Base-by-base conservation (phyloP, 257 asterid genomes). In the Pogostemon cablin region DNA sequence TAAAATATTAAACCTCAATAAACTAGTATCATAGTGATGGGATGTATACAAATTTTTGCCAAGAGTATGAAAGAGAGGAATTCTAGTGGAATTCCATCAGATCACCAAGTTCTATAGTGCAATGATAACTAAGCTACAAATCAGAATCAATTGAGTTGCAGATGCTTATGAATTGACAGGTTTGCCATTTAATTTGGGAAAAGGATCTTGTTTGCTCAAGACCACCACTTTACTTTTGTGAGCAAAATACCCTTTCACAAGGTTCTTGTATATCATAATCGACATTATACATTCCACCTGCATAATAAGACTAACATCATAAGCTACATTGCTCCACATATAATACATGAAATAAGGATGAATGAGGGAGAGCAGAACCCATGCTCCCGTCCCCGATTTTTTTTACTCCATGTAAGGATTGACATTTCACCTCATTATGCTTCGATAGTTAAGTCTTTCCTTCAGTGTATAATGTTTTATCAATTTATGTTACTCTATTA, bases 231-330 rank as follows among this genome's bases (percentile, higher is more conserved):
- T 93, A 71, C 96, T 93, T 82, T 93, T 91, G 86, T 93, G 98
- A 60, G 98, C 99, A 71, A 91, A 93, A 80, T 93, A 93, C 35
- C 99, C 98, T 85, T 91, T 93, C 65, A 93, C 77, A 17, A 91
- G 91, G 83, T 88, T 91, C 88, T 86, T 93, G 88, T 86, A 91
- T 17, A 91, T 91, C 73, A 91, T 86, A 75, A 89, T 93, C 12
- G 98, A 72, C 88, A 91, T 83, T 81, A 89, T 87, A 86, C 96
- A 93, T 71, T 93, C 99, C 70, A 93, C 98, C 99, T 91, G 90
- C 78, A 68, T 59, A 70, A 10, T 34, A 42, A 10, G 38, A 50
- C 15, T 62, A 44, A 8, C 12, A 44, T 40, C 39, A 40, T 15
- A 3, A 3, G 60, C 9, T 20, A 20, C 25, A 50, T 50, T 62